Percentiles rank a stretch among this genome's conserved stretches.
Conservation (phyloP, 768 basidiomycete species). For the Xerocomellus chrysenteron region DNA sequence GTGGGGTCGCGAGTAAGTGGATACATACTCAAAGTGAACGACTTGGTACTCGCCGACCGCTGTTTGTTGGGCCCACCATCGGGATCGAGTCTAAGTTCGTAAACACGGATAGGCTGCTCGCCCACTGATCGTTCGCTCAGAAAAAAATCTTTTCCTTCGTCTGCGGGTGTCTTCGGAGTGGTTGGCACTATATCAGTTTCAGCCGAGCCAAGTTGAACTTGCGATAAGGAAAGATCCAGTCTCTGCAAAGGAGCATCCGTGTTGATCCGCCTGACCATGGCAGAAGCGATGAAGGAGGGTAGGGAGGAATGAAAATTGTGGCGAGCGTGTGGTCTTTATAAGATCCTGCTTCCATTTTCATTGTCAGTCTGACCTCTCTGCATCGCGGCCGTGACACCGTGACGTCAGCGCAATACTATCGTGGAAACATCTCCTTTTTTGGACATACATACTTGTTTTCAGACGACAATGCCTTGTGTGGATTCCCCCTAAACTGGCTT, state of each 20-base stretch:
- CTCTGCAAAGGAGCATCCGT: neutral
- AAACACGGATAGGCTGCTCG: slow-evolving; percentile 74
- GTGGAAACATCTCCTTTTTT: neutral
- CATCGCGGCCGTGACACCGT: slow-evolving; percentile 12
- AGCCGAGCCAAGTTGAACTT: neutral
- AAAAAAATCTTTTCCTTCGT: slow-evolving; percentile 91
- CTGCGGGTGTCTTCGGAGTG: slow-evolving; percentile 87
- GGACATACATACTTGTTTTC: neutral
- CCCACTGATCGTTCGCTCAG: slow-evolving; percentile 49
- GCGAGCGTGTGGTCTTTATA: slow-evolving; percentile 14
- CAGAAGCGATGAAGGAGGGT: neutral
- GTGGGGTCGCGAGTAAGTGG: slow-evolving; percentile 13
- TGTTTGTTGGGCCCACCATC: slow-evolving; percentile 91
- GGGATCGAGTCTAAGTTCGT: slow-evolving; percentile 80
- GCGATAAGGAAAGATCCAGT: slow-evolving; percentile 19
- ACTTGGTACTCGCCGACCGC: slow-evolving; percentile 61
- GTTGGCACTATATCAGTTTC: slow-evolving; percentile 26
- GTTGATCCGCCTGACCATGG: slow-evolving; percentile 15
- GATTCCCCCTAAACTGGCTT: neutral
- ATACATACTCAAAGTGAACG: slow-evolving; percentile 2
- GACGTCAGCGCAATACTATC: slow-evolving; percentile 18
- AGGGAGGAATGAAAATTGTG: neutral
- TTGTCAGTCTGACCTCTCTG: neutral
- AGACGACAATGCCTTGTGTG: neutral
- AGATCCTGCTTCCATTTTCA: slow-evolving; percentile 9